Evolutionary conservation across 177 flowering plant species (phyloP), one percentile per base, ranked within the genome.

Genomic region (Vitis hybrid): DNA sequence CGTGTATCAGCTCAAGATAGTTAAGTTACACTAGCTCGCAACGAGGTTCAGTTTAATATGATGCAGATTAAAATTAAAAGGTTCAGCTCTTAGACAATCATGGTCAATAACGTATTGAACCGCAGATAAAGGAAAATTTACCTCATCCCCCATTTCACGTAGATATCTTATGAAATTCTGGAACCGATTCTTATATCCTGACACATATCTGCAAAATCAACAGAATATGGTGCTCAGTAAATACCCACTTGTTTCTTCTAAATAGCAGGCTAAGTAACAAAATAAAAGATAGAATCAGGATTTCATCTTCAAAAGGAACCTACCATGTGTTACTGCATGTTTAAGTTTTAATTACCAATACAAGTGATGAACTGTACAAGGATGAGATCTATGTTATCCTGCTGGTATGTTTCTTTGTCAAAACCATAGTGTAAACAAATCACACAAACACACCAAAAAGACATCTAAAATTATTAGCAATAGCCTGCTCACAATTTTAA

Each of bases 91-190:
- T 15, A 45, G 16, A 11, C 55, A 20, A 2, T 1, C 14, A 10
- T 22, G 15, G 51, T 4, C 5, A 7, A 49, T 45, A 71, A 50
- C 2, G 48, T 14, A 29, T 52, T 45, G 19, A 58, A 45, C 13
- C 18, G 0, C n/a, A 51, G 48, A 1, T 61, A 66, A 53, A 55
- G 3, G 61, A 19, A 58, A 55, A 50, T 11, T 50, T 86, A 95
- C 99, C 97, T 95, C 99, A 79, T 95, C 99, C 51, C 95, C 99
- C 97, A 95, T 93, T 86, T 93, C 99, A 48, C 99, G 93, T 26
- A 95, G 82, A 77, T 90, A 86, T 72, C 69, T 90, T 61, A 95
- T 95, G 65, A 95, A 95, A 78, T 95, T 93, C 85, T 95, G 98
- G 80, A 91, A 95, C 64, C 99, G 85, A 55, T 91, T 95, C 72